Evolutionary conservation across 371 early-diverging fungal species (phyloP).

Genomic region (Mortierella polycephala): DNA sequence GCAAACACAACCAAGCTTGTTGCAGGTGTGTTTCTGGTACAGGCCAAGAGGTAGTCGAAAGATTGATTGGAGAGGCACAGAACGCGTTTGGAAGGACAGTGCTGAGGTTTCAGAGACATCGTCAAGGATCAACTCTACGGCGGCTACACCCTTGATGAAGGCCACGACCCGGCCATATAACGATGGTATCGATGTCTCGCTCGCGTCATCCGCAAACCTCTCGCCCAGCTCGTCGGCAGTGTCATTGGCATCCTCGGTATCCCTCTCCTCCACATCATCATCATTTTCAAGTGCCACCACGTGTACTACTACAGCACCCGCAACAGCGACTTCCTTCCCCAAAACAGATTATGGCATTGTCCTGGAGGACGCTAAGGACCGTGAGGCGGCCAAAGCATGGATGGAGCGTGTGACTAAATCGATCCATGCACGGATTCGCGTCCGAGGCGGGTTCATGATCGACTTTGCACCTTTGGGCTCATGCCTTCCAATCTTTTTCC

Average conservation of each 20-base stretch:
- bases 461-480: conserved; percentile 71
- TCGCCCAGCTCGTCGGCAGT: conserved; percentile 32
- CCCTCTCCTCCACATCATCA: conserved; percentile 21
- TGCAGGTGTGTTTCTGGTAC: conserved; percentile 54
- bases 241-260: conserved; percentile 27
- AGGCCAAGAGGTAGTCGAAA: conserved; percentile 38
- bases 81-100: conserved; percentile 21
- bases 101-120: neutral
- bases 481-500: conserved; percentile 71
- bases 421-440: conserved; percentile 64
- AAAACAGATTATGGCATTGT: conserved; percentile 19
- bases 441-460: conserved; percentile 67
- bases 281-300: conserved; percentile 15
- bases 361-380: conserved; percentile 29
- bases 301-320: neutral
- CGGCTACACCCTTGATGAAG: neutral
- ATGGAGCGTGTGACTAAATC: conserved; percentile 61
- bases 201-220: conserved; percentile 3
- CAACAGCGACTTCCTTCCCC: neutral
- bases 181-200: neutral
- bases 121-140: neutral
- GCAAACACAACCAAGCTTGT: conserved; percentile 23
- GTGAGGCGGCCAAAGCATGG: conserved; percentile 54
- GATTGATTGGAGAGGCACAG: conserved; percentile 52
- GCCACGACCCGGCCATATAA: conserved; percentile 4